Evolutionary conservation across 768 basidiomycete genomes (phyloP).

Genomic region (Tulasnella sp.): DNA sequence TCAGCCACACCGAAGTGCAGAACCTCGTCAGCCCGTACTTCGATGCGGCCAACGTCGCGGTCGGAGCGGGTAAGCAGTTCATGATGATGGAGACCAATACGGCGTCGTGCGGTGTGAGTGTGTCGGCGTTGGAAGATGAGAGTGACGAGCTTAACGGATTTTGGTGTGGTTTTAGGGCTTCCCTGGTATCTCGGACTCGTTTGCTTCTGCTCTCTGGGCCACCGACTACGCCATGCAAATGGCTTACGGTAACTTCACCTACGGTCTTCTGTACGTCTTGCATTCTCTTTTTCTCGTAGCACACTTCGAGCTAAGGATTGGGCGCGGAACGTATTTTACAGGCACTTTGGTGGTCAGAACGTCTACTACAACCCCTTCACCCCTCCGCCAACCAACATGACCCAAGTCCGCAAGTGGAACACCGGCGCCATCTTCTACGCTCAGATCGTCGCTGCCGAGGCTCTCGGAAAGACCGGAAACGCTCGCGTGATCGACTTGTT

Average conservation of each 20-base stretch:
- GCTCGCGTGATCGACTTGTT: not conserved
- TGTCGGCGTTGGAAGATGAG: not conserved
- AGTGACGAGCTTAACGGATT: slow-evolving; percentile 36
- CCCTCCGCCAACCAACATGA: slow-evolving; percentile 5
- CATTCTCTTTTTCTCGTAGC: not conserved
- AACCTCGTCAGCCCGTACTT: slow-evolving; percentile 3
- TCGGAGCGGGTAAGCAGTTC: slow-evolving; percentile 31
- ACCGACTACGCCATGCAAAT: slow-evolving; percentile 40
- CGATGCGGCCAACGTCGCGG: slow-evolving; percentile 19
- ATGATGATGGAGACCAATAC: slow-evolving; percentile 61
- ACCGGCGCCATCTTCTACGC: slow-evolving; percentile 12
- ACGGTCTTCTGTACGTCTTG: slow-evolving; percentile 13
- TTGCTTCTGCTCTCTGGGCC: slow-evolving; percentile 41
- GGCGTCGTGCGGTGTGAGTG: slow-evolving; percentile 38
- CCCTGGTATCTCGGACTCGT: slow-evolving; percentile 38
- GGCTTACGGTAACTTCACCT: slow-evolving; percentile 38
- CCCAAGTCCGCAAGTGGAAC: not conserved
- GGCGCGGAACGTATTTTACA: not conserved
- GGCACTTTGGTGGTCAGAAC: slow-evolving; percentile 27
- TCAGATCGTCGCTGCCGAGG: slow-evolving; percentile 7
- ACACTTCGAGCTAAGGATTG: not conserved
- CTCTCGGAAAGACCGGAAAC: slow-evolving; percentile 8
- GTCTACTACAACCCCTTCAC: slow-evolving; percentile 14
- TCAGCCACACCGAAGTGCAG: slow-evolving; percentile 7
- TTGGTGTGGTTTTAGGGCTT: slow-evolving; percentile 26